Conservation (phyloP, 2,329 filamentous ascomycete genomes). For the Fusarium ramigenum region DNA sequence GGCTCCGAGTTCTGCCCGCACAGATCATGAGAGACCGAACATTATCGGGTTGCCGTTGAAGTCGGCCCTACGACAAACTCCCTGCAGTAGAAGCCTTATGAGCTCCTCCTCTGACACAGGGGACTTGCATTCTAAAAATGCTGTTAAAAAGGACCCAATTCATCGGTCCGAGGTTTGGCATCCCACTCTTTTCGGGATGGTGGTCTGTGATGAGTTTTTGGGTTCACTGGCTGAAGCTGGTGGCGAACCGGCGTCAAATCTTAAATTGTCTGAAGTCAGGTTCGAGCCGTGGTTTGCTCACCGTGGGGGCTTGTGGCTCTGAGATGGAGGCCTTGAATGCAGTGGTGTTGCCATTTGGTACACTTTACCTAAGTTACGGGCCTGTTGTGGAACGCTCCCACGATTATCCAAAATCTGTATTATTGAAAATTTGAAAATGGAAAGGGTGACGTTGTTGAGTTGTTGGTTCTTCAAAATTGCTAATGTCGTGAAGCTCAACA, state of each 20-base stretch:
- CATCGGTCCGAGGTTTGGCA: conserved; percentile 39
- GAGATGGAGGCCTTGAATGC: conserved; percentile 7
- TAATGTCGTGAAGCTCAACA: background rate
- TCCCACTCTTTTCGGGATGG: background rate
- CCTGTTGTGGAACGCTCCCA: conserved; percentile 17
- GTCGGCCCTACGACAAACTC: conserved; percentile 11
- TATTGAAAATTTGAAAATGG: conserved; percentile 10
- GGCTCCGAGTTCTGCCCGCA: conserved; percentile 12
- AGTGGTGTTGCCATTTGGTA: conserved; percentile 25
- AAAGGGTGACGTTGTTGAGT: conserved; percentile 6
- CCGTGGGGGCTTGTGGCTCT: conserved; percentile 20
- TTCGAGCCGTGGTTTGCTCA: conserved; percentile 22
- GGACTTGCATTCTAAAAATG: conserved; percentile 5
- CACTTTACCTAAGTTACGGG: conserved; percentile 4
- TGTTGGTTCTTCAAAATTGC: conserved; percentile 1
- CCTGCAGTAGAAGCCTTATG: background rate
- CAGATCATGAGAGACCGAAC: conserved; percentile 9
- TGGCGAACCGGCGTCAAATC: conserved; percentile 39
- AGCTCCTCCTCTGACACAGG: conserved; percentile 1
- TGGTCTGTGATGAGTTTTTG: conserved; percentile 8
- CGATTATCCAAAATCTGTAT: conserved; percentile 4
- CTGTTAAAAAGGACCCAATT: conserved; percentile 6
- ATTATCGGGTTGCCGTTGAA: background rate
- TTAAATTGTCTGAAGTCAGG: conserved; percentile 19
- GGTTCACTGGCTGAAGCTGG: conserved; percentile 24